These are phyloP conservation scores for Ceratocystis diversiconidia DNA, from an alignment of 2,329 filamentous ascomycete genomes.

Conservation along the genomic window DNA sequence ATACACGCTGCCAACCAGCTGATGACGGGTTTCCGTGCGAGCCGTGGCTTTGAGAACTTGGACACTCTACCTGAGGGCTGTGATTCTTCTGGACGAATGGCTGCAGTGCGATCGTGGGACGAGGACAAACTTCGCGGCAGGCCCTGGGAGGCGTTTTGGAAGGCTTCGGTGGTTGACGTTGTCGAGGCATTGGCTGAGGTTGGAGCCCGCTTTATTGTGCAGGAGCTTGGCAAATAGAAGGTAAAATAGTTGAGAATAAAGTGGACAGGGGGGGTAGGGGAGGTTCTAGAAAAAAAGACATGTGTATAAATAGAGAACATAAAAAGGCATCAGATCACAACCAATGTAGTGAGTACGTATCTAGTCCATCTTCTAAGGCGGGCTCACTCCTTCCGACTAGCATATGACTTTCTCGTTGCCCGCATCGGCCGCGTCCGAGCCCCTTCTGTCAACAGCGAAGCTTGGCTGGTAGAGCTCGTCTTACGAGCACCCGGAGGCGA, in stretches of 20 bases:
- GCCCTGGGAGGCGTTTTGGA: conserved; percentile 34
- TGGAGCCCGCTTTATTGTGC: conserved; percentile 31
- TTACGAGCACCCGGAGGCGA: background rate
- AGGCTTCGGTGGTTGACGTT: conserved; percentile 34
- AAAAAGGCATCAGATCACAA: background rate
- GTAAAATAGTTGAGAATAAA: background rate
- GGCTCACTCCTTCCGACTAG: background rate
- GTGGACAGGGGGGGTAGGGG: background rate
- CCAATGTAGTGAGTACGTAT: background rate
- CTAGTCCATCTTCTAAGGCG: background rate
- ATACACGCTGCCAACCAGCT: conserved; percentile 30
- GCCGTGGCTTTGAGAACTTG: conserved; percentile 9
- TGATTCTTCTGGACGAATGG: no score
- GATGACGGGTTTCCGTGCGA: conserved; percentile 33
- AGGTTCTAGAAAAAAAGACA: background rate
- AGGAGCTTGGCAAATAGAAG: conserved; percentile 26
- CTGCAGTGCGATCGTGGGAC: conserved; percentile 15
- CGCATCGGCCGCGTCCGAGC: background rate
- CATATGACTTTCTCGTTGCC: background rate
- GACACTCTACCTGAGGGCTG: conserved; percentile 3
- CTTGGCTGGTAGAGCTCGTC: background rate
- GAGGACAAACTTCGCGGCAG: conserved; percentile 27
- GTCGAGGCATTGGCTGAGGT: conserved; percentile 34
- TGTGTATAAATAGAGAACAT: background rate
- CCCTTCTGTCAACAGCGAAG: background rate